These are phyloP conservation scores for Populus hybrid DNA, from an alignment of 441 rosid genomes.

Conservation along the genomic window DNA sequence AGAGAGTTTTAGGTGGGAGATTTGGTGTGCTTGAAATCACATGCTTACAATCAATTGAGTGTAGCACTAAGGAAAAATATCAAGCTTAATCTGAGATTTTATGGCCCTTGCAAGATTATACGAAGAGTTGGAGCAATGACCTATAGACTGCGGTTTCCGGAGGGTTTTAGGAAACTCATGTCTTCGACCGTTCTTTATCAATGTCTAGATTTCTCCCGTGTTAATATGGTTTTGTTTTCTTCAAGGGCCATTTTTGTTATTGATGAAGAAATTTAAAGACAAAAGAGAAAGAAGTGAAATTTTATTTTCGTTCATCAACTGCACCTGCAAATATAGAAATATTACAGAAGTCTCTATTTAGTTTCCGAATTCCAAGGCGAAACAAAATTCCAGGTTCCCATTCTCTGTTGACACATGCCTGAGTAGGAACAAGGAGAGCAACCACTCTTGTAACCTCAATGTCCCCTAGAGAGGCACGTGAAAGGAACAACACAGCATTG, in stretches of 20 bases:
- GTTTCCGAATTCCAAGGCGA: background rate
- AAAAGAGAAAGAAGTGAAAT: background rate
- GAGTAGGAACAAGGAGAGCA: background rate
- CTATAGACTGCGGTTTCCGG: too few species aligned
- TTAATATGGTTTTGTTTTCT: too few species aligned
- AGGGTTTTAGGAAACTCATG: too few species aligned
- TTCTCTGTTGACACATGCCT: background rate
- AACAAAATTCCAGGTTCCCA: background rate
- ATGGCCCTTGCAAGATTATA: slow-evolving; percentile 28
- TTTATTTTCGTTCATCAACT: background rate
- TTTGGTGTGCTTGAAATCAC: too few species aligned
- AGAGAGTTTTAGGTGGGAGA: too few species aligned
- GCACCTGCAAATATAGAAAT: background rate
- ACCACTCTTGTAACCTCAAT: background rate
- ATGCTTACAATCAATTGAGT: too few species aligned
- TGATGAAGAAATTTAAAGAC: background rate
- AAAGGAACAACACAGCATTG: slow-evolving; percentile 38
- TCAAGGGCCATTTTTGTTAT: too few species aligned
- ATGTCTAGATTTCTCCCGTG: too few species aligned
- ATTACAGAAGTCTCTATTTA: background rate
- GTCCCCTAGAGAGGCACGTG: background rate
- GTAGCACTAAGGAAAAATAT: too few species aligned
- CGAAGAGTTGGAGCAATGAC: too few species aligned
- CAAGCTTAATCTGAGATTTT: too few species aligned
- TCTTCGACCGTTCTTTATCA: too few species aligned